These are phyloP conservation scores for Daldinia bambusicola DNA, from an alignment of 495 filamentous ascomycete genomes.

Conservation along the genomic window DNA sequence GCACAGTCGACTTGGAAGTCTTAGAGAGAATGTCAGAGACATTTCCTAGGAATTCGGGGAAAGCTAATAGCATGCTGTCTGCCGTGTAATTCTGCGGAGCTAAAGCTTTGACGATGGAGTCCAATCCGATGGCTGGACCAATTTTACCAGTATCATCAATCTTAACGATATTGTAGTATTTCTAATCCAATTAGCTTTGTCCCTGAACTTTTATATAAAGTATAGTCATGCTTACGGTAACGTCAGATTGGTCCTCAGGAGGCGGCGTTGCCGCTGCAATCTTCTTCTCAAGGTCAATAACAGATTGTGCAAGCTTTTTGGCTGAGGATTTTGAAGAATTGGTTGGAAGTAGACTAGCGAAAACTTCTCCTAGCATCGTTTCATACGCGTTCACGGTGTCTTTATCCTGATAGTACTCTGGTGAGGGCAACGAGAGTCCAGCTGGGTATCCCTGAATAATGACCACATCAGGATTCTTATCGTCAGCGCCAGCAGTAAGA, in stretches of 20 bases:
- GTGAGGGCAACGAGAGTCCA: slow-evolving; percentile 68
- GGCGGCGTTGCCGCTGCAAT: slow-evolving; percentile 69
- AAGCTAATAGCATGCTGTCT: slow-evolving; percentile 63
- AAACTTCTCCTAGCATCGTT: slow-evolving; percentile 53
- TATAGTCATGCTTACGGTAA: slow-evolving; percentile 43
- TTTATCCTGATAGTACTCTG: slow-evolving; percentile 72
- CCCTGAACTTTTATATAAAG: background rate
- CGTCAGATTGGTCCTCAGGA: slow-evolving; percentile 58
- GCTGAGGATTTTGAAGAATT: slow-evolving; percentile 38
- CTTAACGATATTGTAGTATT: slow-evolving; percentile 47
- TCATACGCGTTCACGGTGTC: slow-evolving; percentile 64
- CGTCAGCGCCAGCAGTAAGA: slow-evolving; percentile 63
- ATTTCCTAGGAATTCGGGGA: slow-evolving; percentile 50
- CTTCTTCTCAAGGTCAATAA: slow-evolving; percentile 70
- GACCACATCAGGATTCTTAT: slow-evolving; percentile 71
- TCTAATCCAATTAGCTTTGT: slow-evolving; percentile 38
- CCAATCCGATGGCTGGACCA: slow-evolving; percentile 65
- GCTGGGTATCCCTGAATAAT: slow-evolving; percentile 64
- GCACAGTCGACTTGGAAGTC: slow-evolving; percentile 48
- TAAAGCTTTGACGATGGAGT: slow-evolving; percentile 62
- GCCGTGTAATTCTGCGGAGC: slow-evolving; percentile 62
- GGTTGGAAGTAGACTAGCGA: slow-evolving; percentile 45
- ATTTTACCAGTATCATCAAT: slow-evolving; percentile 63
- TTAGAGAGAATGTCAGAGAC: slow-evolving; percentile 48
- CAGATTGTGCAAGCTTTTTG: slow-evolving; percentile 45